Evolutionary conservation across 2,329 filamentous ascomycete species (phyloP).

Genomic region (Dothideomycetes sp.): DNA sequence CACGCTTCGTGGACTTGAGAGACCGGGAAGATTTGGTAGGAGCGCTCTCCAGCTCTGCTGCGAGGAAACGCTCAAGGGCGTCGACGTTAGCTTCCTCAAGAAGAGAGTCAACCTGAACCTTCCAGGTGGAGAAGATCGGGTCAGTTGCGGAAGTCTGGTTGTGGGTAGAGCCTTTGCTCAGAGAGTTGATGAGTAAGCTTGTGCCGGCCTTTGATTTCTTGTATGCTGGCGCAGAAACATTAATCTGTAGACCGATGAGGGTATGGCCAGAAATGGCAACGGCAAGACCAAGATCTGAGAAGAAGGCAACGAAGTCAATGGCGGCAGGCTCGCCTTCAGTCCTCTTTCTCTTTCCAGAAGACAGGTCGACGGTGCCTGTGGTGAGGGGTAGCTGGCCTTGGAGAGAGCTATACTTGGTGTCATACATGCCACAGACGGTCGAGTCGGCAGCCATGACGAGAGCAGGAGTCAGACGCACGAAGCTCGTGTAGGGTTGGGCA

Average conservation of each 20-base stretch:
- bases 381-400: constrained; percentile 30
- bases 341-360: constrained; percentile 8
- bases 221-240: constrained; percentile 17
- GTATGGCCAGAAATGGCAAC: constrained; percentile 53
- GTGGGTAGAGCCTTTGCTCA: constrained; percentile 57
- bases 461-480: constrained; percentile 55
- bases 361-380: constrained; percentile 9
- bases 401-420: constrained; percentile 52
- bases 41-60: constrained; percentile 14
- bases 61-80: constrained; percentile 19
- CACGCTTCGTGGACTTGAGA: neutral
- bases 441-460: constrained; percentile 53
- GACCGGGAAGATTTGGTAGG: neutral
- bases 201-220: constrained; percentile 26
- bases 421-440: constrained; percentile 50
- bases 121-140: constrained; percentile 17
- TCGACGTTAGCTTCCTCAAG: constrained; percentile 13
- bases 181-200: constrained; percentile 60
- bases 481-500: constrained; percentile 45
- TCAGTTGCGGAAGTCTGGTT: too few relatives aligned
- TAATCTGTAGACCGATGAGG: constrained; percentile 54
- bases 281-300: constrained; percentile 54
- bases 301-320: constrained; percentile 34
- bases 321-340: constrained; percentile 6
- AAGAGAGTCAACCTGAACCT: constrained; percentile 15